These are phyloP conservation scores for Euphorbia peplus DNA, from an alignment of 345 rosid genomes.

Conservation along the genomic window DNA sequence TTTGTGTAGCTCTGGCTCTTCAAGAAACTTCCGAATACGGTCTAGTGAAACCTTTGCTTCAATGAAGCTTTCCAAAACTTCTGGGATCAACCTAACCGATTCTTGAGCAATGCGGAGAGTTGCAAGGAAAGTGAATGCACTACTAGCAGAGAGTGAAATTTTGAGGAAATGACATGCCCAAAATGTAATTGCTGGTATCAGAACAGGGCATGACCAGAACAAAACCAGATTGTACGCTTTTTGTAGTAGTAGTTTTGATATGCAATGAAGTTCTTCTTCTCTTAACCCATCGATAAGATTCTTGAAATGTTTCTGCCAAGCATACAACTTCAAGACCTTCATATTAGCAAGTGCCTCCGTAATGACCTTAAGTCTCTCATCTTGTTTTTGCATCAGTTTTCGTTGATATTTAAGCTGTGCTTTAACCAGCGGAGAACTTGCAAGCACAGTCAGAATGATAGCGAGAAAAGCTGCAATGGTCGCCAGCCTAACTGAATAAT, in stretches of 20 bases:
- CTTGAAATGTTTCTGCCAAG: constrained; percentile 45
- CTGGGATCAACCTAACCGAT: constrained; percentile 45
- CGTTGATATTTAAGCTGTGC: constrained; percentile 39
- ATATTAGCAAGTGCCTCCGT: constrained; percentile 31
- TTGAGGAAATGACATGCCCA: too few species aligned
- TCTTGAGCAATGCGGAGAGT: constrained; percentile 45
- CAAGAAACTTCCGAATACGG: constrained; percentile 41
- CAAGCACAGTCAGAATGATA: constrained; percentile 21
- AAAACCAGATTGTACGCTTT: constrained; percentile 34
- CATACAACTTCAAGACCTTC: too few species aligned
- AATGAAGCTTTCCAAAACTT: constrained; percentile 35
- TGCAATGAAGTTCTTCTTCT: constrained; percentile 38
- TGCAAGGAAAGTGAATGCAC: constrained; percentile 48
- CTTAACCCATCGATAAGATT: constrained; percentile 34
- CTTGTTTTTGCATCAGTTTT: constrained; percentile 40
- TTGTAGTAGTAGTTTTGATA: constrained; percentile 22
- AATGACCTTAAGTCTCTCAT: constrained; percentile 34
- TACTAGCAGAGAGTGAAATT: constrained; percentile 33
- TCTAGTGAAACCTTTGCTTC: constrained; percentile 48
- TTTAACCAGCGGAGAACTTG: constrained; percentile 36
- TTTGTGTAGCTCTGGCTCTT: constrained; percentile 39
- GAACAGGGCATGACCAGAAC: too few species aligned
- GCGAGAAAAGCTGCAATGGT: constrained; percentile 35
- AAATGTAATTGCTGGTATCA: too few species aligned
- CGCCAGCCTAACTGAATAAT: constrained; percentile 37